Evolutionary conservation across 257 asterid genomes (phyloP), one percentile per base, ranked within the genome.

Genomic region (Henckelia pumila): DNA sequence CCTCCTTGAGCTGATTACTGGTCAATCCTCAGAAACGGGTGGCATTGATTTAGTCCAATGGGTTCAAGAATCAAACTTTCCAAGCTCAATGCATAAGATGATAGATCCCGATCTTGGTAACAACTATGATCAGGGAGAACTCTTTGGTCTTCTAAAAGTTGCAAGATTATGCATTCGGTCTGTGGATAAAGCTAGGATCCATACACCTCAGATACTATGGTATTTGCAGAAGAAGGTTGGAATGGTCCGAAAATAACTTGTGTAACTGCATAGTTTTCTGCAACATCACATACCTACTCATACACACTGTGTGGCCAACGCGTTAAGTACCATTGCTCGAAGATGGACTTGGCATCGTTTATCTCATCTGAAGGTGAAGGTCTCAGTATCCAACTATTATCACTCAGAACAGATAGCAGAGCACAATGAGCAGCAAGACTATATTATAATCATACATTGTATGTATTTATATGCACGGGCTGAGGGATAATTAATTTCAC

Each of bases 21-120:
- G 98, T 56, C 98, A 88, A 70, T 88, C 94, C 1, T 81, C 97
- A 0, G 94, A 84, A 16, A 71, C 67, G n/a, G 97, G 94, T 52
- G 88, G 91, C 13, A 73, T 71, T 11, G 96, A 88, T 44, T 68
- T 88, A 55, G 83, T 84, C 23, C 79, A 85, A 20, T 90, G 97
- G 98, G 87, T 90, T 61, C 93, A 80, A 81, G 86, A 88, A 61
- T 69, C 85, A 14, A 71, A 69, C 20, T 63, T 82, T 30, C 73
- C 86, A 4, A 81, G 72, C 73, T 85, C 97, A 44, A 79, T 86
- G 35, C 85, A 78, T 74, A 80, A 78, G 75, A 90, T 89, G 88
- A 71, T 90, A 8, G 97, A 90, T 78, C 96, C 98, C n/a, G 98
- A 93, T 26, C 84, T 90, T 49, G 97, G 96, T 2, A 80, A 79